Evolutionary conservation across 441 rosid genomes (phyloP), one percentile per base, ranked within the genome.

Genomic region (Erysimum cheiri): DNA sequence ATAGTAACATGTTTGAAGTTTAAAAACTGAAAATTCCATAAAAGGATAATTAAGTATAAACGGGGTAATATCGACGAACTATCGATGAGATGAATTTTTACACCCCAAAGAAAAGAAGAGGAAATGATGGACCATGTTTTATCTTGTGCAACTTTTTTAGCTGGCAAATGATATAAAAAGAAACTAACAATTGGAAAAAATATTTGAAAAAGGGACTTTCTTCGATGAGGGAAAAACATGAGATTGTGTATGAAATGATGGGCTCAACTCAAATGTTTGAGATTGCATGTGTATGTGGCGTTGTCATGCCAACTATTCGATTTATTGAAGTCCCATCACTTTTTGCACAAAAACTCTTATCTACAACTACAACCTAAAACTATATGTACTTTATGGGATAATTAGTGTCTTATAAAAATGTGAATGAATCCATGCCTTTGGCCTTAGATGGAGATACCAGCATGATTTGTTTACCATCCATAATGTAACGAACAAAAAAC

Each of bases 191-290:
- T 17, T 29, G 40, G 28, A 33, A 14, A 46, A 19, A 13, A 0
- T 6, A 59, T 28, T 9, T 55, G 49, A 36, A 62, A 73, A 74
- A 62, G 74, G 24, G 32, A 47, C 69, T 74, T 60, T 68, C 13
- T 29, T 46, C 7, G 46, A 53, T 54, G 59, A 68, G 59, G 54
- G n/a, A 8, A 56, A 67, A 63, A 75, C 74, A 75, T 64, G 74
- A 75, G 79, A 48, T 70, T 69, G 79, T 69, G 79, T 47, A 41
- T 70, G 79, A 64, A 75, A 75, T 75, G 79, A 75, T 75, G 79
- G 75, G 79, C 62, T 75, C 79, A 75, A 75, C 79, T 49, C n/a
- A 54, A 5, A 75, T 69, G 70, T 33, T 62, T 60, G 64, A 75
- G 74, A 69, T 56, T 39, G 56, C 79, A 75, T 75, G 75, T 75